A percentile compares a stretch with the other conserved stretches of the same genome.
phyloP scores from a whole-genome alignment of 2,329 filamentous ascomycete species.

The Trichoderma breve region DNA sequence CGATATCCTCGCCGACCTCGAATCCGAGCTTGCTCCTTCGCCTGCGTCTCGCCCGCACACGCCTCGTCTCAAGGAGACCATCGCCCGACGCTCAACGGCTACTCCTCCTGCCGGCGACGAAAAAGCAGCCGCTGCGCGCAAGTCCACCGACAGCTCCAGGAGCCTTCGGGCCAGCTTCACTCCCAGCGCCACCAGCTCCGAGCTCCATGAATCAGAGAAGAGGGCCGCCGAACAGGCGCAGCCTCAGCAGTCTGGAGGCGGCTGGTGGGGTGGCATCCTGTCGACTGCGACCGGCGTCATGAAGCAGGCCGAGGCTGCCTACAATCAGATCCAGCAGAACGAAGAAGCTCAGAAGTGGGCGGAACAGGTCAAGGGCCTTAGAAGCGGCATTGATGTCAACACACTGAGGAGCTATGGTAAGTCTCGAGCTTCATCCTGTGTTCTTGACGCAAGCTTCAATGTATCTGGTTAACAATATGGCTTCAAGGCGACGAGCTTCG shows the following conservation, averaged over 20 bases:
- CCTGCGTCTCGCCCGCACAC: constrained; percentile 77
- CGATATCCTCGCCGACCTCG: constrained; percentile 84
- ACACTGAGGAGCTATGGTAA: constrained; percentile 56
- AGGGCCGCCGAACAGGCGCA: constrained; percentile 43
- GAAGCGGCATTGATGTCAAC: constrained; percentile 62
- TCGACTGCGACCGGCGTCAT: constrained; percentile 81
- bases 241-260: constrained; percentile 52
- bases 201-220: constrained; percentile 57
- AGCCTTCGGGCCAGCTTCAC: constrained; percentile 72
- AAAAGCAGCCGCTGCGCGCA: constrained; percentile 53
- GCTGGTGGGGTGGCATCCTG: constrained; percentile 87
- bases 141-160: constrained; percentile 74
- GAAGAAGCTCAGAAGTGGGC: constrained; percentile 97
- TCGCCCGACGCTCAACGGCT: constrained; percentile 45
- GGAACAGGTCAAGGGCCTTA: constrained; percentile 76
- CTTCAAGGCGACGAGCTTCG: constrained; percentile 76
- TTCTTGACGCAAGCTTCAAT: not conserved
- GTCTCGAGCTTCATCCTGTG: not conserved
- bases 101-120: constrained; percentile 63
- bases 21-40: constrained; percentile 67
- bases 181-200: constrained; percentile 63
- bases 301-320: constrained; percentile 88
- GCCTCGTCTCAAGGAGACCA: constrained; percentile 63
- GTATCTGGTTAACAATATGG: not conserved
- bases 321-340: constrained; percentile 93